A percentile compares a stretch with the other conserved stretches of the same genome.
Evolutionary conservation across 2,329 filamentous ascomycete species (phyloP).

Genomic region (Penicillium sp.): DNA sequence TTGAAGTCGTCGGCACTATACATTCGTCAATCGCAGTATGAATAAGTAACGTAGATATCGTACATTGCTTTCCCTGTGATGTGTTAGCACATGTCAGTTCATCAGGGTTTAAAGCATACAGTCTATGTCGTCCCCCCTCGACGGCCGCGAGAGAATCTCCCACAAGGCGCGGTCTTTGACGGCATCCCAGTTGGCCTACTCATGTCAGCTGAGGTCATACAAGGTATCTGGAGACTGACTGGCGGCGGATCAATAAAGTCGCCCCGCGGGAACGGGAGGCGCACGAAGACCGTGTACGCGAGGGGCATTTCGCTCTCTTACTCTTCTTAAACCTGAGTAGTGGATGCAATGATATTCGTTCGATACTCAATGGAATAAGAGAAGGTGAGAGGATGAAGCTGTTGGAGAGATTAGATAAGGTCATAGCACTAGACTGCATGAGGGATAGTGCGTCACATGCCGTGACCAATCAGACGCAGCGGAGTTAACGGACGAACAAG

Average conservation of each 20-base stretch:
- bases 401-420: too few species aligned
- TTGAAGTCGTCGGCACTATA: slow-evolving; percentile 69
- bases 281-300: slow-evolving; percentile 68
- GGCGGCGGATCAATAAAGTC: slow-evolving; percentile 87
- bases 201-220: slow-evolving; percentile 10
- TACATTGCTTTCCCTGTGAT: slow-evolving; percentile 71
- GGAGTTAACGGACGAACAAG: too few species aligned
- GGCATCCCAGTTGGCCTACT: slow-evolving; percentile 79
- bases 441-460: too few species aligned
- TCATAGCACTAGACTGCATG: too few species aligned
- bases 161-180: slow-evolving; percentile 84
- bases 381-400: too few species aligned
- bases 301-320: not conserved
- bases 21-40: not conserved
- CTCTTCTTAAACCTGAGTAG: not conserved
- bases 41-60: slow-evolving; percentile 12
- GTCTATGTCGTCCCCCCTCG: slow-evolving; percentile 76
- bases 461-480: too few species aligned
- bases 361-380: too few species aligned
- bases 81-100: not conserved
- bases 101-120: slow-evolving; percentile 54
- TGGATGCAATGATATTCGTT: too few species aligned
- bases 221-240: slow-evolving; percentile 49
- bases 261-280: slow-evolving; percentile 81
- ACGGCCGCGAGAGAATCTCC: slow-evolving; percentile 79